Base-by-base conservation (phyloP, 2,329 filamentous ascomycete species). In the Emergomyces orientalis region DNA sequence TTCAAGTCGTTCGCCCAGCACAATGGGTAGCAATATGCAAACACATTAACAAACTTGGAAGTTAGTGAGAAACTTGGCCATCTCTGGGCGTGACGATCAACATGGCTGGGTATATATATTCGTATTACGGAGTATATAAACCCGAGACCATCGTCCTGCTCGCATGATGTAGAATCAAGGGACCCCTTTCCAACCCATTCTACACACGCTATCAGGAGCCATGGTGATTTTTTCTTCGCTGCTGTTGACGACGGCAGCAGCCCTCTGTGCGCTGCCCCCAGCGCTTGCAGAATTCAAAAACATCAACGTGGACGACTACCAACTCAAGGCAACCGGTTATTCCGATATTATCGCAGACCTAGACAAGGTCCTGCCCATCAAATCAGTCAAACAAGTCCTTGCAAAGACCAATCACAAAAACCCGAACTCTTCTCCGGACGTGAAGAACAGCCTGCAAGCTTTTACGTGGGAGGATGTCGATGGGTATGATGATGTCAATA, bases 401-500 rank as follows among this genome's bases (percentile, higher is more conserved):
- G 60, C 49, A 14, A 37, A 34, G 2, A 43, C 49, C 34, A 61
- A 61, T 34, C 60, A 61, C 27, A 45, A 27, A 22, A 61, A 61
- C 49, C 60, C 60, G 32, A 17, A 39, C 32, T 61, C 60, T 37
- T 41, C 32, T 43, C 60, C 60, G 1, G 34, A 43, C 3, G 60
- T 61, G 3, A 55, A 39, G 11, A 14, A 56, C 37, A 32, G 6
- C 17, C 11, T 56, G n/a, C 8, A 13, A 6, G 32, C 49, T n/a
- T 61, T 39, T 55, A 61, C 60, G n/a, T 61, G 60, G 60, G 60
- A 61, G 49, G 25, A 61, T 27, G 25, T 45, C 30, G 22, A 54
- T 11, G 70, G 70, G 30, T 71, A 68, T 39, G 69, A 73, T 54
- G 74, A 76, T 63, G 57, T 67, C 55, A 66, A 69, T 43, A 75